Evolutionary conservation across 169 alveolate genomes (phyloP).

Genomic region (Cryptosporidium parvum): DNA sequence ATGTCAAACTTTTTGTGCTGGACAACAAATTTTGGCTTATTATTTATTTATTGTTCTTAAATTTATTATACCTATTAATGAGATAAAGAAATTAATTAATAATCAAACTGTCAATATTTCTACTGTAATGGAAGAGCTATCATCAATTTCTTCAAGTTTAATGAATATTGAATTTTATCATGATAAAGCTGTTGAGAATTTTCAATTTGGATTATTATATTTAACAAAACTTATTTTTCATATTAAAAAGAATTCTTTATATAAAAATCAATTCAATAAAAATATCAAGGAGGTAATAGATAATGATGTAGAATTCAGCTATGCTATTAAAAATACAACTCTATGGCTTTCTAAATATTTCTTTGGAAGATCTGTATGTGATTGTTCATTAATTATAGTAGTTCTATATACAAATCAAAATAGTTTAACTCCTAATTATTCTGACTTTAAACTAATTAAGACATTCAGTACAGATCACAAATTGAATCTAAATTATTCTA

Average conservation of each 20-base stretch:
- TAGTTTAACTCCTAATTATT: neutral
- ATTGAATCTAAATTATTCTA: neutral
- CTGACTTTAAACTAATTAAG: conserved; percentile 1
- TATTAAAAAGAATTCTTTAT: neutral
- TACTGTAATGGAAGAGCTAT: neutral
- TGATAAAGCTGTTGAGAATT: conserved; percentile 27
- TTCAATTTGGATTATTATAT: conserved; percentile 36
- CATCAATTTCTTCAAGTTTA: neutral
- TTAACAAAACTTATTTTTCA: conserved; percentile 30
- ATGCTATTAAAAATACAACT: neutral
- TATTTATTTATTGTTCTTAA: conserved; percentile 11
- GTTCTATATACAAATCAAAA: neutral
- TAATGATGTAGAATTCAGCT: neutral
- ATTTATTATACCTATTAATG: neutral
- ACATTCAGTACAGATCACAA: neutral
- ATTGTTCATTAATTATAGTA: conserved; percentile 35
- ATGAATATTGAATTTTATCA: conserved; percentile 19
- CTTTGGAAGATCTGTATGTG: conserved; percentile 51
- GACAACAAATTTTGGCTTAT: conserved; percentile 51
- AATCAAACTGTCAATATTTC: neutral
- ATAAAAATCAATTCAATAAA: neutral
- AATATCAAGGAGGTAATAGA: neutral
- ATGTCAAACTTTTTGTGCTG: conserved; percentile 34
- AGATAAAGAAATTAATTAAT: neutral
- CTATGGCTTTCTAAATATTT: conserved; percentile 42